Conservation (phyloP, 257 asterid genomes). For the Nicotiana attenuata region DNA sequence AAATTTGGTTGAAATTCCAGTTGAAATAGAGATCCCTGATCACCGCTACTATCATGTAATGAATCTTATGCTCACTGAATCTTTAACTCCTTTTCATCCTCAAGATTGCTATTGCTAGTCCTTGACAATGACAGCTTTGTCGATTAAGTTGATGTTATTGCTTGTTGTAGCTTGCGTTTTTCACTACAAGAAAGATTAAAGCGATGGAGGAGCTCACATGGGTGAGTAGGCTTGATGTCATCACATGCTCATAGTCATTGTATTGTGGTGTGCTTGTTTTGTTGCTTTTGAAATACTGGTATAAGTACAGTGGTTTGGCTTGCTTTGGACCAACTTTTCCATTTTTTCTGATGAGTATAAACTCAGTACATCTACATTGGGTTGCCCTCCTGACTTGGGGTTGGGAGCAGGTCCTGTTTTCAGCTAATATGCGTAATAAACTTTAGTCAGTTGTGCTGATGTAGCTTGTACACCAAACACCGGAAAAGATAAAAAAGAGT, state of each 20-base stretch:
- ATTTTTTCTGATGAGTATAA: not conserved
- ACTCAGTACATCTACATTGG: not conserved
- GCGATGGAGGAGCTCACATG: slow-evolving; percentile 97
- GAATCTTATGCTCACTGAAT: slow-evolving; percentile 15
- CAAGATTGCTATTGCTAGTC: slow-evolving; percentile 2
- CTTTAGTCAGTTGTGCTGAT: not conserved
- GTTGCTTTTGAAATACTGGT: not conserved
- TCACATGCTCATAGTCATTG: not conserved
- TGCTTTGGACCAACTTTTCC: not conserved
- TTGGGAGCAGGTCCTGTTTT: not conserved
- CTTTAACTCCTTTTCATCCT: slow-evolving; percentile 3
- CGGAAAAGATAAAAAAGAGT: not conserved
- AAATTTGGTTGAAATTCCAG: slow-evolving; percentile 83
- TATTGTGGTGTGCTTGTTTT: not conserved
- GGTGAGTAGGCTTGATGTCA: slow-evolving; percentile 43
- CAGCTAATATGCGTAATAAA: not conserved
- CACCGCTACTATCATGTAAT: slow-evolving; percentile 88
- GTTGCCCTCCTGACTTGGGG: not conserved
- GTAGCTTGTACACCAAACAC: not conserved
- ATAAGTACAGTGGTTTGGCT: not conserved
- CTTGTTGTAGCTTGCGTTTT: slow-evolving; percentile 70
- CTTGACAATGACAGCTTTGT: not conserved
- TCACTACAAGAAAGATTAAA: slow-evolving; percentile 69
- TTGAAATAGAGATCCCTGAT: slow-evolving; percentile 80
- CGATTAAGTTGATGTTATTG: slow-evolving; percentile 7